Base-by-base conservation (phyloP, 1,139 yeast genomes). In the Pichia sp. region DNA sequence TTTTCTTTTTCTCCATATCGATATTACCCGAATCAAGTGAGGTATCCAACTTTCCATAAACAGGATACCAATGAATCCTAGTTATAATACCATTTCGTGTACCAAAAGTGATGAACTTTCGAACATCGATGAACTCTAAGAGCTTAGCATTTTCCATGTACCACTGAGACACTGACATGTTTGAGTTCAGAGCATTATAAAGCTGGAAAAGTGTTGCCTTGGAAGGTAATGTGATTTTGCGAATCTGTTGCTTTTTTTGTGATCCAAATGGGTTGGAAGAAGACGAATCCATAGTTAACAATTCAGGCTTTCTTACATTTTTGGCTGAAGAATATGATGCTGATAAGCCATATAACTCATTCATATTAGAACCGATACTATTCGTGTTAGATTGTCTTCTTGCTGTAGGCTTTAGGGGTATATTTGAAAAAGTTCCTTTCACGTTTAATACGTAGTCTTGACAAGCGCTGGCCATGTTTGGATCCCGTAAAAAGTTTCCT, bases 51-150 rank as follows among this genome's bases (percentile, higher is more conserved):
- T 56, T 56, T 1, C 57, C 48, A 3, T 23, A 47, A 8, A 56
- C 55, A 1, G 59, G 59, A 65, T 82, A 89, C 11, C 90, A 75
- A 57, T 87, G 80, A 1, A 90, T 88, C 52, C 98, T 72, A 67
- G 90, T 90, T 16, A 95, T 85, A 7, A 95, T 68, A 0, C 95
- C 90, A 59, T 90, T 80, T 42, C 90, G 74, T 2, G 90, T 78
- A 0, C 99, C 99, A 74, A 92, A 95, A 32, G 90, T 84, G 15
- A 93, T 75, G 64, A 95, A 89, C 51, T 96, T 73, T 57, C 98
- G 75, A 2, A 93, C 75, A 68, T 95, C 99, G 45, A 95, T 81
- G 61, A 82, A 80, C 32, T 73, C 72, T 34, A 95, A 71, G 8
- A 75, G 71, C 49, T 80, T 78, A 44, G 76, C 77, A 65, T 95